phyloP scores from a whole-genome alignment of 208 protist species.

The Porcisia deanei region DNA sequence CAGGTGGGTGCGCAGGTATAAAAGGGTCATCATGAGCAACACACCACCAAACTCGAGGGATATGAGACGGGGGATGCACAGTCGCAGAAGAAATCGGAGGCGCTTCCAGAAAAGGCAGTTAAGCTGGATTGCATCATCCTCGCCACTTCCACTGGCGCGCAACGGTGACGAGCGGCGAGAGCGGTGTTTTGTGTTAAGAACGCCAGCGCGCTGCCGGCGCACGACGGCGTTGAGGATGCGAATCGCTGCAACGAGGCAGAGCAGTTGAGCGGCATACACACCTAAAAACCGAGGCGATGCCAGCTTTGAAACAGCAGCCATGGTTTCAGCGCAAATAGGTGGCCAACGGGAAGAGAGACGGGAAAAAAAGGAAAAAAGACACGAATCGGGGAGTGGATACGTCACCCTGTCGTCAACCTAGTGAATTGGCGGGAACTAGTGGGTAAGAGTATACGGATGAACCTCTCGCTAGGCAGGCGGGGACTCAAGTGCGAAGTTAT shows the following conservation, averaged over 20 bases:
- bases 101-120: constrained; percentile 57
- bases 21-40: constrained; percentile 42
- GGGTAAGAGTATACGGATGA: neutral
- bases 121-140: constrained; percentile 32
- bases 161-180: constrained; percentile 9
- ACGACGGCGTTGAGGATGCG: constrained; percentile 22
- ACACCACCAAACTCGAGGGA: constrained; percentile 55
- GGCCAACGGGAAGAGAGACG: neutral
- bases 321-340: neutral
- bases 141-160: neutral
- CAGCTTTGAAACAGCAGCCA: constrained; percentile 36
- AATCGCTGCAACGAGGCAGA: constrained; percentile 29
- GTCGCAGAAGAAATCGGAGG: constrained; percentile 53
- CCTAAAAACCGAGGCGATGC: constrained; percentile 24
- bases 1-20: constrained; percentile 49
- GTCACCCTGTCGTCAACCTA: neutral
- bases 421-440: neutral
- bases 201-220: constrained; percentile 10
- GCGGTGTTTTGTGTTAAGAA: constrained; percentile 12
- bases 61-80: constrained; percentile 59
- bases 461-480: neutral
- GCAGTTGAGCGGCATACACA: constrained; percentile 34
- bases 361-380: neutral
- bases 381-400: neutral
- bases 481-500: neutral